These are phyloP conservation scores for Arxiozyma telluris DNA, from an alignment of 1,139 yeast species.

Conservation along the genomic window DNA sequence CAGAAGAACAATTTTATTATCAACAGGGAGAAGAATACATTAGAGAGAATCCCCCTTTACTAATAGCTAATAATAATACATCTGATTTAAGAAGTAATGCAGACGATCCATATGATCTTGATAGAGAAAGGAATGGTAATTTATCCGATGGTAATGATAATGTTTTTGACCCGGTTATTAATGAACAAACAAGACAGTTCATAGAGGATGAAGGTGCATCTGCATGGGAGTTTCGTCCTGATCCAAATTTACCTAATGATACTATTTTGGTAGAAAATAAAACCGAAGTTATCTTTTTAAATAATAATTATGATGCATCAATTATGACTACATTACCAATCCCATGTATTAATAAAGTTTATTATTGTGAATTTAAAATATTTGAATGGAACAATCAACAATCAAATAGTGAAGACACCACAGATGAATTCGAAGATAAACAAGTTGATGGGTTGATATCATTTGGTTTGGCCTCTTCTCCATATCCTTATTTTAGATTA, in stretches of 20 bases:
- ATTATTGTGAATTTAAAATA: constrained; percentile 79
- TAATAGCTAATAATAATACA: constrained; percentile 34
- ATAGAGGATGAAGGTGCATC: constrained; percentile 88
- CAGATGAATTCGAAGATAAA: constrained; percentile 5
- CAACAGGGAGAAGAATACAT: constrained; percentile 45
- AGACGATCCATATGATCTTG: constrained; percentile 17
- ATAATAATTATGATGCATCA: constrained; percentile 61
- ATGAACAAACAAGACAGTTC: constrained; percentile 36
- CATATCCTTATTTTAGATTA: constrained; percentile 80
- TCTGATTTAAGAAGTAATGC: constrained; percentile 8
- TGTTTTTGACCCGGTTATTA: constrained; percentile 40
- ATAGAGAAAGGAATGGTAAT: constrained; percentile 28
- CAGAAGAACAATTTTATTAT: constrained; percentile 74
- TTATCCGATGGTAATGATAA: constrained; percentile 34
- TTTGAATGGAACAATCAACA: constrained; percentile 49
- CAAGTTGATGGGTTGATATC: constrained; percentile 40
- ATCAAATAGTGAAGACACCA: constrained; percentile 22
- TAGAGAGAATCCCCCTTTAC: constrained; percentile 44
- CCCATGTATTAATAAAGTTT: constrained; percentile 77
- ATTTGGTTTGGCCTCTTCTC: constrained; percentile 77
- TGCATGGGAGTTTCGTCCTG: constrained; percentile 89
- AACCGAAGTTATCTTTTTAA: constrained; percentile 68
- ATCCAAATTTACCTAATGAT: constrained; percentile 49
- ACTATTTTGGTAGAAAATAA: constrained; percentile 58
- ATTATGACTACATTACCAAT: constrained; percentile 80